Conservation (phyloP, 2,329 filamentous ascomycete species). For the Trichoderma koningii region DNA sequence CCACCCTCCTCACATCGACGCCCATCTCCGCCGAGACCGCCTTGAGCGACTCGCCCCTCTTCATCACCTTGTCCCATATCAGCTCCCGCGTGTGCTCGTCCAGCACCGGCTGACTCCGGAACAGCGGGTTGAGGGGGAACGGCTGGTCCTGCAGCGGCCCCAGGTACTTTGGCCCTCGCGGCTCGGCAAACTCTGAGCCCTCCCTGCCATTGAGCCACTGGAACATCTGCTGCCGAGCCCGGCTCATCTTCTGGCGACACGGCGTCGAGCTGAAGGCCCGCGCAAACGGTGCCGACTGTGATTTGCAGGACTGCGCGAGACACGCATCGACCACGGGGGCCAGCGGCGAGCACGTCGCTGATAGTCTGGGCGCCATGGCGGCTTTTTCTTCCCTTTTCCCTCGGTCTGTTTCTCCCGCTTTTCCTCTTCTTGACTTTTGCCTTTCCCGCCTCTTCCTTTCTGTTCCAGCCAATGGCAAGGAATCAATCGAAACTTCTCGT, state of each 20-base stretch:
- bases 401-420: no score
- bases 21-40: slow-evolving; percentile 74
- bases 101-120: slow-evolving; percentile 71
- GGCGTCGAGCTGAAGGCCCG: slow-evolving; percentile 47
- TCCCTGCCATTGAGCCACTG: slow-evolving; percentile 41
- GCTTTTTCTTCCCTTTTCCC: no score
- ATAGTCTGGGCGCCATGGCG: slow-evolving; percentile 41
- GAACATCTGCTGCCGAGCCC: slow-evolving; percentile 43
- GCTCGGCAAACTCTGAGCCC: slow-evolving; percentile 34
- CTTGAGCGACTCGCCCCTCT: slow-evolving; percentile 68
- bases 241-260: slow-evolving; percentile 43
- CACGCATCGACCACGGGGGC: slow-evolving; percentile 37
- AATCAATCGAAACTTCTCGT: not conserved
- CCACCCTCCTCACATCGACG: slow-evolving; percentile 81
- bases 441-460: no score
- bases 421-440: no score
- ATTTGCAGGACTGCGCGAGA: slow-evolving; percentile 15
- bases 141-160: slow-evolving; percentile 51
- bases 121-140: slow-evolving; percentile 74
- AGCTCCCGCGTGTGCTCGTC: slow-evolving; percentile 71
- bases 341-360: slow-evolving; percentile 36
- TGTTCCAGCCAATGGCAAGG: not conserved
- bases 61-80: slow-evolving; percentile 70
- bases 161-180: slow-evolving; percentile 43
- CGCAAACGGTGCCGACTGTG: slow-evolving; percentile 31